Percentiles rank a stretch among this genome's conserved stretches.
These are phyloP conservation scores for Cercospora sp. DNA, from an alignment of 2,329 filamentous ascomycete species.

Conservation along the genomic window DNA sequence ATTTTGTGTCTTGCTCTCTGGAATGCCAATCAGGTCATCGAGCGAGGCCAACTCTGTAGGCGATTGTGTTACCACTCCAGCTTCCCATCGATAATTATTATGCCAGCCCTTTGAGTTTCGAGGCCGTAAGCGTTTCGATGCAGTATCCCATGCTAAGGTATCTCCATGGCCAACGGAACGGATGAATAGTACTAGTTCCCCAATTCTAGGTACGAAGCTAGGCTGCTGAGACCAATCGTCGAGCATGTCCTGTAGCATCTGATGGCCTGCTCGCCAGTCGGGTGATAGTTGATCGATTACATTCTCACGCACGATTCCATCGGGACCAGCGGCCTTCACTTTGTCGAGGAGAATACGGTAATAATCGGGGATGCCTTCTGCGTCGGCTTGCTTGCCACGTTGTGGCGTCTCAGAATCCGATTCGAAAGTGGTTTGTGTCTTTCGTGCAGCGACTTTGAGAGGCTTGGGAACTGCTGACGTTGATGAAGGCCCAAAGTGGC, in stretches of 20 bases:
- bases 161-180: slow-evolving; percentile 38
- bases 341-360: slow-evolving; percentile 53
- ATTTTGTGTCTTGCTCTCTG: slow-evolving; percentile 41
- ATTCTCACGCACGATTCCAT: slow-evolving; percentile 44
- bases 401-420: slow-evolving; percentile 19
- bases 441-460: background rate
- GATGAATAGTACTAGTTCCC: slow-evolving; percentile 59
- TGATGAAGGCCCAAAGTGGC: slow-evolving; percentile 10
- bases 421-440: slow-evolving; percentile 14
- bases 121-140: slow-evolving; percentile 28
- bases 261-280: slow-evolving; percentile 57
- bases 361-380: slow-evolving; percentile 57
- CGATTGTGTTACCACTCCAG: slow-evolving; percentile 56
- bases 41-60: slow-evolving; percentile 46
- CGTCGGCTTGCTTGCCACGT: slow-evolving; percentile 42
- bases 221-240: slow-evolving; percentile 47
- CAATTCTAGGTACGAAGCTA: slow-evolving; percentile 55
- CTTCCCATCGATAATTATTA: slow-evolving; percentile 54
- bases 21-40: slow-evolving; percentile 50
- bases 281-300: slow-evolving; percentile 54
- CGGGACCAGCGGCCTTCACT: slow-evolving; percentile 42
- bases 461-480: background rate
- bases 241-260: slow-evolving; percentile 46
- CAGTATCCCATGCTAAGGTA: slow-evolving; percentile 36
- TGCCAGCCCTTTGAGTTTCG: slow-evolving; percentile 18